Percentiles rank a stretch among this genome's conserved stretches.
phyloP scores from a whole-genome alignment of 2,329 filamentous ascomycete species.

The Setomelanomma holmii region DNA sequence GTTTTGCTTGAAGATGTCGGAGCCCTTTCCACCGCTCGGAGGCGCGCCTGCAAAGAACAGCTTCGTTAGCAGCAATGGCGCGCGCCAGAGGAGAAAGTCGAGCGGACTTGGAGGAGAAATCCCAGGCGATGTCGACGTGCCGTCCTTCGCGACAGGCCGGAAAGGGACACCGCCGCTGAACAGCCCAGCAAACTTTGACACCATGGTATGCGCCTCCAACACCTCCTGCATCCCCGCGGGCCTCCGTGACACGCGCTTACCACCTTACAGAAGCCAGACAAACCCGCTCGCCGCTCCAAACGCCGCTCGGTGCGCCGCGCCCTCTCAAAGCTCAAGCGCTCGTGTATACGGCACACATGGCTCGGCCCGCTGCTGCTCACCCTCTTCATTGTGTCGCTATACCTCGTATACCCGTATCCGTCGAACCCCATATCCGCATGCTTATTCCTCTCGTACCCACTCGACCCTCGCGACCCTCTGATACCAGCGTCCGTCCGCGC shows the following conservation, averaged over 20 bases:
- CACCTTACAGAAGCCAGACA: slow-evolving; percentile 27
- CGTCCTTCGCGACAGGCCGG: slow-evolving; percentile 57
- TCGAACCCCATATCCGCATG: slow-evolving; percentile 81
- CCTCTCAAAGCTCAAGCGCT: slow-evolving; percentile 54
- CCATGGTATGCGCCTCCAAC: slow-evolving; percentile 23
- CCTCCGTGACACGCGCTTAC: neutral
- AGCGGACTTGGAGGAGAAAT: slow-evolving; percentile 60
- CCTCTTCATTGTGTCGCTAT: slow-evolving; percentile 68
- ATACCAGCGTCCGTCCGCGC: slow-evolving; percentile 42
- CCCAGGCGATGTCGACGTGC: slow-evolving; percentile 60
- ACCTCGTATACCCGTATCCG: slow-evolving; percentile 76
- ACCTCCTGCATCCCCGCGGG: neutral
- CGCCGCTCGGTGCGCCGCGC: slow-evolving; percentile 54
- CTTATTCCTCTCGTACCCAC: slow-evolving; percentile 88
- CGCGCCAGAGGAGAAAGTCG: slow-evolving; percentile 51
- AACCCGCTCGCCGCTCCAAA: slow-evolving; percentile 51
- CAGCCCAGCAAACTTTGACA: slow-evolving; percentile 18
- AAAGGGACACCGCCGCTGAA: slow-evolving; percentile 27
- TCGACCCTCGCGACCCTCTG: slow-evolving; percentile 59
- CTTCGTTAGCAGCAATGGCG: slow-evolving; percentile 15
- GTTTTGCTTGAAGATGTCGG: slow-evolving; percentile 27
- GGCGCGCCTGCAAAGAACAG: slow-evolving; percentile 21
- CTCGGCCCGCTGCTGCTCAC: slow-evolving; percentile 73
- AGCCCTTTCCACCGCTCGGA: slow-evolving; percentile 44
- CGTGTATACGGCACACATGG: slow-evolving; percentile 65